phyloP scores from a whole-genome alignment of 345 rosid genomes.

The Acer campestre region DNA sequence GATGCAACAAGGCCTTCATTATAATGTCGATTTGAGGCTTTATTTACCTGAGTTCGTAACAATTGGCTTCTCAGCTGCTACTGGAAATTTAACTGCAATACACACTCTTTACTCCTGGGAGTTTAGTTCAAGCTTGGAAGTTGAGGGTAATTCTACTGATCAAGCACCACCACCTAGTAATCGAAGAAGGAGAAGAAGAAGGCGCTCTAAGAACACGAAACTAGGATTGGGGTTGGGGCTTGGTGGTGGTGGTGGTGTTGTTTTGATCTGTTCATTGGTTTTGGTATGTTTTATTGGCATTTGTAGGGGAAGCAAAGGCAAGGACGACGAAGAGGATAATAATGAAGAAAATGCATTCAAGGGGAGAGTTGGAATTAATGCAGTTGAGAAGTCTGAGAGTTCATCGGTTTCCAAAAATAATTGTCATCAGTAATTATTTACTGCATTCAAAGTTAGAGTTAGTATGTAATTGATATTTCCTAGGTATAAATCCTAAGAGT shows the following conservation, averaged over 20 bases:
- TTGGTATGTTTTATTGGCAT: neutral
- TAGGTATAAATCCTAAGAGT: too few species aligned
- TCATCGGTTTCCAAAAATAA: too few species aligned
- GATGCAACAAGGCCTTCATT: neutral
- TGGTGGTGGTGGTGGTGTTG: slow-evolving; percentile 2
- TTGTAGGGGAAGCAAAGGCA: neutral
- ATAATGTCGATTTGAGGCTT: slow-evolving; percentile 18
- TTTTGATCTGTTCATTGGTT: neutral
- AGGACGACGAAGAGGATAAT: neutral
- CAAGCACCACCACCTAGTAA: neutral
- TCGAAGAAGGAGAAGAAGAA: neutral
- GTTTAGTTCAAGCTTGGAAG: slow-evolving; percentile 14
- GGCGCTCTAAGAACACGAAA: neutral
- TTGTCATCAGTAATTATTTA: too few species aligned
- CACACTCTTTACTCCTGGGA: slow-evolving; percentile 29
- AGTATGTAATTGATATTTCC: too few species aligned
- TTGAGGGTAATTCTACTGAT: neutral
- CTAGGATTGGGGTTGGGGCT: slow-evolving; percentile 10
- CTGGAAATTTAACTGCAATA: slow-evolving; percentile 14
- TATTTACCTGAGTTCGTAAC: slow-evolving; percentile 19
- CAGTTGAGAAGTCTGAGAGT: too few species aligned
- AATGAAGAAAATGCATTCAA: too few species aligned
- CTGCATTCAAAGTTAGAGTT: too few species aligned
- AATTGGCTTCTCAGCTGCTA: too few species aligned
- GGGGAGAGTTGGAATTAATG: too few species aligned